Base-by-base conservation (phyloP, 2,329 filamentous ascomycete genomes). In the Colletotrichum chlorophyti region DNA sequence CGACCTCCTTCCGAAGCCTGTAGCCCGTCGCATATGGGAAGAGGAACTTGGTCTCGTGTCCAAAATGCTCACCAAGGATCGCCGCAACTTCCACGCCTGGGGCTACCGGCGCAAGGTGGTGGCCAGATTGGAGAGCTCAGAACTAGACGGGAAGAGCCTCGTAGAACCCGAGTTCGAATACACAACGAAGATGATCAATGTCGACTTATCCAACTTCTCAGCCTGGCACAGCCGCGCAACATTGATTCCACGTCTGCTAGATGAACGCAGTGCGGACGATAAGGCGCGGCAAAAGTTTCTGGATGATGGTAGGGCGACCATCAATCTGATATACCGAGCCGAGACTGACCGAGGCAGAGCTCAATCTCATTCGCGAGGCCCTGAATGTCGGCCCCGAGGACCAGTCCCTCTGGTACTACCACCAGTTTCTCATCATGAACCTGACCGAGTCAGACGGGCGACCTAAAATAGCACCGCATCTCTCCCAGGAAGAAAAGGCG, bases 351-450 rank as follows among this genome's bases (percentile, higher is more conserved):
- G 12, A 34, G 3, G 2, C 46, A 82, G 95, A 99, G 75, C 80
- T 98, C 47, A 80, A 84, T 23, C 77, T 91, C 38, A 88, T 97
- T 23, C 87, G 89, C 53, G 84, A 88, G 54, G 93, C 90, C 0
- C 80, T 98, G 45, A 95, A 93, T 59, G 91, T 91, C 32, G 93
- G 96, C 57, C 93, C 94, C 0, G 93, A 96, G 65, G 94, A 98
- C 70, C 94, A 98, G 70, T 97, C 93, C 15, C 81, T 97, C 6
- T 99, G 95, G 93, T 97, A 96, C 73, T 98, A 99, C 69, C 93
- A 98, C 72, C 90, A 95, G 66, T 96, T 89, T 68, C 78, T 97
- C 55, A 86, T 97, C 76, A 83, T 87, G 59, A 89, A 88, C 68
- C 78, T 90, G 65, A 77, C 82, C 49, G 80, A 78, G 66, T 76